Percentiles rank a stretch among this genome's conserved stretches.
These are phyloP conservation scores for Tanacetum coccineum DNA, from an alignment of 129 eudicot genomes.

Conservation along the genomic window DNA sequence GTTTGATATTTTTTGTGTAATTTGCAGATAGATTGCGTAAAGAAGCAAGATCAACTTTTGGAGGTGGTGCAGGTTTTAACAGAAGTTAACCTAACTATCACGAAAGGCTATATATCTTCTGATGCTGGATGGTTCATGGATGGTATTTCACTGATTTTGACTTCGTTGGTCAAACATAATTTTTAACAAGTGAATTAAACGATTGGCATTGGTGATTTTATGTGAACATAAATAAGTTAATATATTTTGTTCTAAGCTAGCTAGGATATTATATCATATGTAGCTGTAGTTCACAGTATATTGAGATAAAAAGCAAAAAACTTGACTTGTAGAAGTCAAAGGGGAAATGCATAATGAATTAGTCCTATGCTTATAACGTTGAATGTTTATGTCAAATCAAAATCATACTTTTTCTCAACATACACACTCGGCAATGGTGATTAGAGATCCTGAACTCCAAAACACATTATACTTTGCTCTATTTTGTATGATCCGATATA, in stretches of 20 bases:
- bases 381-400: not conserved
- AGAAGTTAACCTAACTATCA: slow-evolving; percentile 63
- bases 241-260: too few relatives aligned
- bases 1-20: slow-evolving; percentile 11
- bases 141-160: slow-evolving; percentile 33
- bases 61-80: slow-evolving; percentile 77
- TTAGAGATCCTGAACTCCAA: not conserved
- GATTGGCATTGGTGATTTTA: not conserved
- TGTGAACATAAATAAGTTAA: too few relatives aligned
- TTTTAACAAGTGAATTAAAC: too few relatives aligned
- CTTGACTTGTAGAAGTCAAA: not conserved
- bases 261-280: not conserved
- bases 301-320: not conserved
- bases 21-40: slow-evolving; percentile 65
- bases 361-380: not conserved
- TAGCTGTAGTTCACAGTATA: not conserved
- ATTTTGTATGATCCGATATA: not conserved
- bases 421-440: not conserved
- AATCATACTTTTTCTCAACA: not conserved
- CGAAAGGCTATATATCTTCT: slow-evolving; percentile 68
- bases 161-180: slow-evolving; percentile 5
- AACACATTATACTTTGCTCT: not conserved
- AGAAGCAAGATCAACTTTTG: slow-evolving; percentile 66
- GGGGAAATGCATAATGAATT: not conserved
- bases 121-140: slow-evolving; percentile 95